These are phyloP conservation scores for Penicillium decumbens DNA, from an alignment of 2,329 filamentous ascomycete species.

Conservation along the genomic window DNA sequence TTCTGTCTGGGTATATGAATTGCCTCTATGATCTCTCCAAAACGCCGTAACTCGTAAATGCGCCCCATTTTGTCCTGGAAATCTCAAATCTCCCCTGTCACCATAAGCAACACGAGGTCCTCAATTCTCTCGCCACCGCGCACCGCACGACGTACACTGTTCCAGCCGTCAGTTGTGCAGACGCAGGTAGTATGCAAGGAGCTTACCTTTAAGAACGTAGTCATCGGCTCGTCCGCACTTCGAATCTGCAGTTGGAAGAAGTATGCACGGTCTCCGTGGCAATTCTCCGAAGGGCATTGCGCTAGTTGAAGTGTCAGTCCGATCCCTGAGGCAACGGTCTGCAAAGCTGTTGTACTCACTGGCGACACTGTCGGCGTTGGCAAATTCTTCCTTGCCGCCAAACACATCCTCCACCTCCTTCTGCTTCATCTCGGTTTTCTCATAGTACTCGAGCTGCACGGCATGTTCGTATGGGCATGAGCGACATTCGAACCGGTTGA, in stretches of 20 bases:
- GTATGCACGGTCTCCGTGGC: slow-evolving; percentile 77
- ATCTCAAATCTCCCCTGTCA: background rate
- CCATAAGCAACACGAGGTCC: background rate
- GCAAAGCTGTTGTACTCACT: slow-evolving; percentile 40
- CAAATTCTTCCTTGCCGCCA: slow-evolving; percentile 81
- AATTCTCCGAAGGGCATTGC: slow-evolving; percentile 76
- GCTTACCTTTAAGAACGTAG: slow-evolving; percentile 80
- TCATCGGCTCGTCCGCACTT: slow-evolving; percentile 98
- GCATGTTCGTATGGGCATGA: slow-evolving; percentile 91
- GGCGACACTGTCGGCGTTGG: slow-evolving; percentile 79
- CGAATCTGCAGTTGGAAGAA: slow-evolving; percentile 98
- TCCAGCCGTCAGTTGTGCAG: slow-evolving; percentile 21
- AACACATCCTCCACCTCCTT: slow-evolving; percentile 88
- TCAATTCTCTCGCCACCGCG: slow-evolving; percentile 49
- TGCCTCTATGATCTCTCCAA: background rate
- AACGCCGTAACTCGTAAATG: slow-evolving; percentile 1
- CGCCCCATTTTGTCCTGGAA: slow-evolving; percentile 3
- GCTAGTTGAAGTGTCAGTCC: slow-evolving; percentile 42
- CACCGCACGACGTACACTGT: slow-evolving; percentile 45
- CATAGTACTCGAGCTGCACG: slow-evolving; percentile 69
- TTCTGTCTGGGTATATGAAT: slow-evolving; percentile 6
- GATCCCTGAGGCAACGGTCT: background rate
- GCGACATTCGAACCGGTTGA: slow-evolving; percentile 88
- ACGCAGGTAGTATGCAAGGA: slow-evolving; percentile 14
- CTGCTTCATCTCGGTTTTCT: slow-evolving; percentile 72